Evolutionary conservation across 2,329 filamentous ascomycete genomes (phyloP).

Genomic region (Claviceps sp.): DNA sequence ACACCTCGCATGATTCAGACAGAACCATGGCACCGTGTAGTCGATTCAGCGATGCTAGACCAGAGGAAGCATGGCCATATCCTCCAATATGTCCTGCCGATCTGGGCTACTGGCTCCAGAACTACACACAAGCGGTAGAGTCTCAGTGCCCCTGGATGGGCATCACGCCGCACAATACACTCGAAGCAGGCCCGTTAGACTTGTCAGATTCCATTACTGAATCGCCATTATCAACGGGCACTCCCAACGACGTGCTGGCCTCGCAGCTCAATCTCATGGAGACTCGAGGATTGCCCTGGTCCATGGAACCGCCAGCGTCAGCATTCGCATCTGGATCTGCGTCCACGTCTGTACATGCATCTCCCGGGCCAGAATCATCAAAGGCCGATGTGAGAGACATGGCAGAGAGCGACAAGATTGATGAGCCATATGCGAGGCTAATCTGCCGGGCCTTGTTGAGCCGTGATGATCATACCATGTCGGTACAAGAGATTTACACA

Average conservation of each 20-base stretch:
- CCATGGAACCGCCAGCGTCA: not conserved
- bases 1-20: conserved; percentile 2
- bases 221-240: conserved; percentile 3
- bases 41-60: conserved; percentile 8
- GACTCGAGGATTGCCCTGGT: not conserved
- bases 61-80: conserved; percentile 19
- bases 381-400: conserved; percentile 10
- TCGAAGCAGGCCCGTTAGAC: conserved; percentile 1
- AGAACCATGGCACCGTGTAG: conserved; percentile 1
- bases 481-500: conserved; percentile 74
- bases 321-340: not conserved
- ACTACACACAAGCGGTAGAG: not conserved
- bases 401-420: conserved; percentile 17
- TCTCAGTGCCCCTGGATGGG: not conserved
- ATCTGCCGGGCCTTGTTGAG: conserved; percentile 65
- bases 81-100: conserved; percentile 15
- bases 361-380: conserved; percentile 16
- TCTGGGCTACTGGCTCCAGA: conserved; percentile 2
- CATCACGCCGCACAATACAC: conserved; percentile 6
- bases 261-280: not conserved
- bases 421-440: conserved; percentile 67
- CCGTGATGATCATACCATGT: conserved; percentile 53
- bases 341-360: not conserved
- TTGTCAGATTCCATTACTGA: conserved; percentile 5
- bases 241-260: conserved; percentile 2